Evolutionary conservation across 2,329 filamentous ascomycete species (phyloP), one percentile per base, ranked within the genome.

Genomic region (Stemphylium lycopersici): DNA sequence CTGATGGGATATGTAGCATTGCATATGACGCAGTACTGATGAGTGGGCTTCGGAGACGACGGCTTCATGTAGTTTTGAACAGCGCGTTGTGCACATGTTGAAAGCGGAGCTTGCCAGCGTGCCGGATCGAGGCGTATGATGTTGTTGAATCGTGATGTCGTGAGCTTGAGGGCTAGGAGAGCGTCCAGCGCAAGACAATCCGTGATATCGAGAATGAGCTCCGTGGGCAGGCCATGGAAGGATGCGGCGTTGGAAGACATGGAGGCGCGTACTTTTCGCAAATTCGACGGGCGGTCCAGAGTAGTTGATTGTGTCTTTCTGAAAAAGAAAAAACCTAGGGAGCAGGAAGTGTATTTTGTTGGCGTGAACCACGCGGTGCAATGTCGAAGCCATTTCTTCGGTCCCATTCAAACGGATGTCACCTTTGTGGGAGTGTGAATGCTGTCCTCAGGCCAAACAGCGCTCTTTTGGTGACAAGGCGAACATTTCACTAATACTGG

Each of bases 121-220:
- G 22, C 48, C 4, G 59, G 55, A 6, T 58, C 38, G 8, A 63
- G 52, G 16, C 67, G 59, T 11, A 76, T 47, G 0, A 56, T 63
- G 38, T 60, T 55, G 60, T 74, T 70, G 26, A 78, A 56, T 10
- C 59, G 51, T 10, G 61, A 63, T 41, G 71, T 66, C 5, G 71
- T 67, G 37, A 79, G 70, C 39, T 76, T 76, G 8, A 79, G 66
- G 3, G 77, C 68, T 7, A 79, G 61, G 16, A 73, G 62, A 22
- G 65, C 71, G 36, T 78, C 75, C 0, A 64, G 62, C 5, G 73
- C 65, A 7, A 80, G 70, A 55, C 71, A 56, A 24, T 72, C 61
- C 37, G 65, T 56, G 39, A 79, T 69, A 38, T 76, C 72, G 48
- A 73, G 60, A 18, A 78, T 70, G 4, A 79, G 66, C 57, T 80